A percentile compares a stretch with the other conserved stretches of the same genome.
phyloP scores from a whole-genome alignment of 345 rosid species.

The Heritiera fomes region DNA sequence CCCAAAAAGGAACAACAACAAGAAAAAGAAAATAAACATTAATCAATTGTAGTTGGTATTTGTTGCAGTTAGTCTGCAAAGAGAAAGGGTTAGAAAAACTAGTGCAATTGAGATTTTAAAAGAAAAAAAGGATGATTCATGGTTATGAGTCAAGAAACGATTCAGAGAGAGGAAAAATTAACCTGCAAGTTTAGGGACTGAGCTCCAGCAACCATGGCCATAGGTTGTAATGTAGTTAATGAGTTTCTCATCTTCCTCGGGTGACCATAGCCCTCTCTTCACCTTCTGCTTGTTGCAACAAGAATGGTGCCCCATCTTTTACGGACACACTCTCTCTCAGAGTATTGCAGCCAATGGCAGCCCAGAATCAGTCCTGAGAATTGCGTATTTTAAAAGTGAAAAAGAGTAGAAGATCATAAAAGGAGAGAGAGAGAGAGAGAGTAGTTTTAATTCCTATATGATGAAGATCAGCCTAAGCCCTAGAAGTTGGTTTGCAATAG shows the following conservation, averaged over 20 bases:
- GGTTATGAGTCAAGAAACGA: neutral
- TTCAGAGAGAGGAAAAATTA: slow-evolving; percentile 17
- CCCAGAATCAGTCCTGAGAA: slow-evolving; percentile 33
- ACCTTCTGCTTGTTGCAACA: slow-evolving; percentile 99
- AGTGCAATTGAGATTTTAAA: neutral
- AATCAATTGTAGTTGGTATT: slow-evolving; percentile 15
- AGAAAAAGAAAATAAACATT: neutral
- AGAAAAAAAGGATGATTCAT: neutral
- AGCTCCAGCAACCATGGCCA: slow-evolving; percentile 99
- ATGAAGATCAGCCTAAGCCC: slow-evolving; percentile 7
- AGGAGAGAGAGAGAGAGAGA: neutral
- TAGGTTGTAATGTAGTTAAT: slow-evolving; percentile 78
- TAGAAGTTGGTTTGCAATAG: neutral
- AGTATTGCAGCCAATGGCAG: slow-evolving; percentile 27
- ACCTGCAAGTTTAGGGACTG: slow-evolving; percentile 95
- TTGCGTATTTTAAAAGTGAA: slow-evolving; percentile 26
- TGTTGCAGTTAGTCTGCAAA: slow-evolving; percentile 14
- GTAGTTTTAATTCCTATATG: neutral
- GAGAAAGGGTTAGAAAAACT: neutral
- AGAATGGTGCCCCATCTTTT: slow-evolving; percentile 84
- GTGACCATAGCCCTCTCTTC: slow-evolving; percentile 98
- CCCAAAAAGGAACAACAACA: neutral
- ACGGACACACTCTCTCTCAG: slow-evolving; percentile 15
- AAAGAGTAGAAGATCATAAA: slow-evolving; percentile 18
- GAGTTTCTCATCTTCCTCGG: slow-evolving; percentile 98